phyloP scores from a whole-genome alignment of 2,329 filamentous ascomycete genomes.

The Pyrenophora graminea region DNA sequence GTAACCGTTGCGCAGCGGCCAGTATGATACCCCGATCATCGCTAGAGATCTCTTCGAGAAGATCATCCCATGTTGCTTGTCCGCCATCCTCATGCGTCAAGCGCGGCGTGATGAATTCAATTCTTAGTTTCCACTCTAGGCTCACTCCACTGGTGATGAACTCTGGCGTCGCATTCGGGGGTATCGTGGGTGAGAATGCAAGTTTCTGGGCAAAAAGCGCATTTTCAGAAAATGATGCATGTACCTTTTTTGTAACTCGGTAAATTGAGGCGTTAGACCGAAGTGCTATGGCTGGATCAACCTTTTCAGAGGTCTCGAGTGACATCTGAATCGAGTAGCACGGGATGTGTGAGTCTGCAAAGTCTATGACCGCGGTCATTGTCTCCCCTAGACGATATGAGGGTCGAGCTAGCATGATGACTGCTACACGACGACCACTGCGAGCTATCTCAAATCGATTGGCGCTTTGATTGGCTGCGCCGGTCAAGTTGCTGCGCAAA shows the following conservation, averaged over 20 bases:
- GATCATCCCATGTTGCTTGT: constrained; percentile 40
- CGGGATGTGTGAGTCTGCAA: constrained; percentile 73
- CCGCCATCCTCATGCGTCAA: constrained; percentile 45
- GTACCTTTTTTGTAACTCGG: constrained; percentile 80
- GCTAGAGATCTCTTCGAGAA: constrained; percentile 78
- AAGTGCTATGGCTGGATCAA: constrained; percentile 79
- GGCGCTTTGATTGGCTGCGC: constrained; percentile 73
- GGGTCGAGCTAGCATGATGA: constrained; percentile 84
- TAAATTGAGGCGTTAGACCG: constrained; percentile 84
- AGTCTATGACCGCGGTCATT: constrained; percentile 82
- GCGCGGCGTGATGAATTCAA: constrained; percentile 88
- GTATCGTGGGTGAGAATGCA: constrained; percentile 82
- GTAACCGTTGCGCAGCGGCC: constrained; percentile 75
- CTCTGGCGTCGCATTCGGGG: constrained; percentile 80
- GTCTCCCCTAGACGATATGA: constrained; percentile 88
- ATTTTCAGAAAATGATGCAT: constrained; percentile 78
- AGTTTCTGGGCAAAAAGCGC: constrained; percentile 79
- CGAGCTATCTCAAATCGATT: constrained; percentile 95
- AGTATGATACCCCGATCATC: constrained; percentile 80
- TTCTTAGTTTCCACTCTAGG: constrained; percentile 83
- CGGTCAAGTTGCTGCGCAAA: constrained; percentile 65
- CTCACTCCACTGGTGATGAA: constrained; percentile 89
- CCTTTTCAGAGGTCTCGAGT: constrained; percentile 83
- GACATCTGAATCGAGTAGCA: constrained; percentile 85
- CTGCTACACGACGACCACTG: constrained; percentile 87